Conservation (phyloP, 225 moss, liverwort and hornwort species). For the Physcomitrium patens region DNA sequence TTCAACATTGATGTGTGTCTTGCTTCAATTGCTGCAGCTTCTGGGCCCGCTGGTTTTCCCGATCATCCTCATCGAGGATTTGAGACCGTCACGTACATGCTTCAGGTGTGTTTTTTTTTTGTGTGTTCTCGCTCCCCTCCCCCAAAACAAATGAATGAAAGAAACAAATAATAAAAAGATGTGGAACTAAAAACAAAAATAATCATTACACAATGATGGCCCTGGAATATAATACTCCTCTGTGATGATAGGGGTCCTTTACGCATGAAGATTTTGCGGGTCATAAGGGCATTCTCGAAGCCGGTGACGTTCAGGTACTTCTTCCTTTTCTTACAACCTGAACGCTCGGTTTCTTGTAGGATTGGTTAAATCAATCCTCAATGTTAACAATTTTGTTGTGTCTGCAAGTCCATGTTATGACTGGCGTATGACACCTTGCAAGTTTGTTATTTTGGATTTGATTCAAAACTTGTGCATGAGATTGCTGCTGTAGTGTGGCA, state of each 20-base stretch:
- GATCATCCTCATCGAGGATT: constrained; percentile 97
- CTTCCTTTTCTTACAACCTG: neutral
- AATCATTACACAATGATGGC: neutral
- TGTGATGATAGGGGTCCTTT: constrained; percentile 56
- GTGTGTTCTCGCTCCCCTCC: too few species aligned
- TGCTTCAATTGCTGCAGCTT: constrained; percentile 49
- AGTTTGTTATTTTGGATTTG: neutral
- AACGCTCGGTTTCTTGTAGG: neutral
- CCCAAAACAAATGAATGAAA: too few species aligned
- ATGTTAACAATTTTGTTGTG: neutral
- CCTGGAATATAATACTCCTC: neutral
- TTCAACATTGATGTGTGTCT: constrained; percentile 13
- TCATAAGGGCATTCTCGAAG: constrained; percentile 71
- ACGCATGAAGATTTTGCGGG: constrained; percentile 86
- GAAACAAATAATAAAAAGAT: too few species aligned
- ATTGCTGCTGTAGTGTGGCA: neutral
- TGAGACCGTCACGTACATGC: constrained; percentile 91
- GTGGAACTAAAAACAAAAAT: too few species aligned
- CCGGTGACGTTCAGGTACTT: constrained; percentile 86
- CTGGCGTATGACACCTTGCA: neutral
- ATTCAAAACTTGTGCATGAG: neutral
- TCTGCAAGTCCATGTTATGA: neutral
- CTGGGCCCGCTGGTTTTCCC: constrained; percentile 89
- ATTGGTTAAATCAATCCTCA: neutral
- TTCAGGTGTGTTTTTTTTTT: constrained; percentile 53